These are phyloP conservation scores for Pichia deserticola DNA, from an alignment of 805 yeast genomes.

Conservation along the genomic window DNA sequence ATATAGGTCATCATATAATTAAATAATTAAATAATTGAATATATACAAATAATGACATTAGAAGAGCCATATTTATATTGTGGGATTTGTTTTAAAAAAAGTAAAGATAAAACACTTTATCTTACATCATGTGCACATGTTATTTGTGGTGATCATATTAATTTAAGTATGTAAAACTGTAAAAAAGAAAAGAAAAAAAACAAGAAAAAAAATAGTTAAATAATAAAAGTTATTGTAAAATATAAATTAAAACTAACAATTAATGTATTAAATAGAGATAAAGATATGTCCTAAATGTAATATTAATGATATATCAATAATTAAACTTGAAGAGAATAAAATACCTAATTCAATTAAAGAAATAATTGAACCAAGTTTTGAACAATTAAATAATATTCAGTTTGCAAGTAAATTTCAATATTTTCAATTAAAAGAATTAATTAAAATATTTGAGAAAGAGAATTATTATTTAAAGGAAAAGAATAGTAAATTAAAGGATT, in stretches of 20 bases:
- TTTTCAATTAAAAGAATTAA: not conserved
- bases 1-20: too few relatives aligned
- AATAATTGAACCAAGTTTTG: slow-evolving; percentile 4
- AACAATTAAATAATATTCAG: slow-evolving; percentile 1
- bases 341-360: not conserved
- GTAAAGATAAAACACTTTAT: not conserved
- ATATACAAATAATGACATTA: not conserved
- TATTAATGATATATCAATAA: not conserved
- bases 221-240: not conserved
- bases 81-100: slow-evolving; percentile 1
- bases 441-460: not conserved
- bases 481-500: slow-evolving; percentile 3
- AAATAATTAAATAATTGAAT: too few relatives aligned
- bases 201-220: not conserved
- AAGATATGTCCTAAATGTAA: slow-evolving; percentile 3
- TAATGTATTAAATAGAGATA: not conserved
- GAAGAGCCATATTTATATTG: slow-evolving; percentile 6
- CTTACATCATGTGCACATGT: slow-evolving; percentile 9
- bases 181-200: not conserved
- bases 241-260: too few relatives aligned
- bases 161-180: not conserved
- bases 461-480: not conserved
- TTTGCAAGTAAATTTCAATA: slow-evolving; percentile 3
- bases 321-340: not conserved
- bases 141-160: slow-evolving; percentile 2